Evolutionary conservation across 768 basidiomycete genomes (phyloP).

Genomic region (Hygrophorus pudorinus): DNA sequence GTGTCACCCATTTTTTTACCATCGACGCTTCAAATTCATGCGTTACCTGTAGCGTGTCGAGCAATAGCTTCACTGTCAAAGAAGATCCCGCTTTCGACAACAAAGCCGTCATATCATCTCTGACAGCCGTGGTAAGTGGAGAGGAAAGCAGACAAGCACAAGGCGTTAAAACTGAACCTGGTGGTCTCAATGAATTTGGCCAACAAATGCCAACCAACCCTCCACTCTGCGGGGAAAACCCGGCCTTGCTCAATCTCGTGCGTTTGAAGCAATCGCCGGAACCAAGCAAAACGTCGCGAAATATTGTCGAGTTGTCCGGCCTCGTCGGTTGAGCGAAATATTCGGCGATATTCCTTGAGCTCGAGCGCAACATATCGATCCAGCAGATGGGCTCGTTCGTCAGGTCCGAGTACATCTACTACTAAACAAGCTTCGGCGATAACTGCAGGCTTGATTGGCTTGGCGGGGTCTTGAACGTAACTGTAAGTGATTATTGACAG

Average conservation of each 20-base stretch:
- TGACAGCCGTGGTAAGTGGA: slow-evolving; percentile 18
- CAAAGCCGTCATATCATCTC: slow-evolving; percentile 76
- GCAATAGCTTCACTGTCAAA: slow-evolving; percentile 65
- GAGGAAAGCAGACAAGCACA: neutral
- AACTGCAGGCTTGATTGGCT: slow-evolving; percentile 49
- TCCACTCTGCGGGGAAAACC: slow-evolving; percentile 83
- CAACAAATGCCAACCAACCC: slow-evolving; percentile 69
- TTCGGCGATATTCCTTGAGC: slow-evolving; percentile 90
- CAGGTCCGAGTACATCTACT: slow-evolving; percentile 79
- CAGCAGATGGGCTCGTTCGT: slow-evolving; percentile 72
- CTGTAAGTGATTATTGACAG: slow-evolving; percentile 34
- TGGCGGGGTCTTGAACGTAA: slow-evolving; percentile 69
- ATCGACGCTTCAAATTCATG: slow-evolving; percentile 82
- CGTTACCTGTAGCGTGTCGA: slow-evolving; percentile 82
- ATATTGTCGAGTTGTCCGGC: slow-evolving; percentile 96
- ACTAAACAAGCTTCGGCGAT: slow-evolving; percentile 83
- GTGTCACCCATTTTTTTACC: slow-evolving; percentile 70
- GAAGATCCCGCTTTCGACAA: slow-evolving; percentile 69
- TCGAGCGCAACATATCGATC: slow-evolving; percentile 86
- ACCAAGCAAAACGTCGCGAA: slow-evolving; percentile 91
- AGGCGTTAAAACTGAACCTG: slow-evolving; percentile 37
- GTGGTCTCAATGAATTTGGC: slow-evolving; percentile 89
- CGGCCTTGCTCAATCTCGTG: slow-evolving; percentile 83
- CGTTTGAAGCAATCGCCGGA: slow-evolving; percentile 69
- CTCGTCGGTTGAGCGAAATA: slow-evolving; percentile 89